Evolutionary conservation across 108 stramenopile species (phyloP), one percentile per base, ranked within the genome.

Genomic region (Cyclostephanos tholiformis): DNA sequence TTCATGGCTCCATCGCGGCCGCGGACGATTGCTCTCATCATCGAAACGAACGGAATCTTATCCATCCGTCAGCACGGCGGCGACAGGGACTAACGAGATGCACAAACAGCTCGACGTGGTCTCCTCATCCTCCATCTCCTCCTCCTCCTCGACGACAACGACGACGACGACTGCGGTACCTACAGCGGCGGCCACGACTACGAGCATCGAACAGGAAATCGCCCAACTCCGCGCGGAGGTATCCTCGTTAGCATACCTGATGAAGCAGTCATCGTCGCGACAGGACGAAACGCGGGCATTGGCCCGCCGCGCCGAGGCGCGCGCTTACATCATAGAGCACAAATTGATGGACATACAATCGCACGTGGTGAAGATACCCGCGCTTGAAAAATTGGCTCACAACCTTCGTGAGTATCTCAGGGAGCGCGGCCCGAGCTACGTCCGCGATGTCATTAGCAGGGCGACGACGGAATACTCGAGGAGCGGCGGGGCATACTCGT

Each of bases 311-410:
- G 72, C 79, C 41, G 79, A 80, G 51, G 79, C 79, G 9, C 67
- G 79, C 22, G 51, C 79, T 12, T 74, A 73, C 53, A 80, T 74
- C 27, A 80, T 80, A 67, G 79, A 80, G 51, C 26, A 73, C 38
- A 80, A 80, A 29, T 44, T 80, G 0, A 63, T 64, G 25, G 63
- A 74, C n/a, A 73, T 80, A 10, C 72, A 80, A 69, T 57, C 53
- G 36, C 79, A 80, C 53, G 72, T 80, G 29, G 72, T 69, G 25
- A 80, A 73, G 41, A 68, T 80, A 17, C 79, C 79, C 13, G 71
- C 65, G 38, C 64, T 79, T 22, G 67, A 79, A 56, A 35, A 53
- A 13, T 3, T 79, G 35, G 65, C 71, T 0, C 30, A 72, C 26
- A 63, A n/a, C 43, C 17, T 79, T 4, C 57, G 66, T 29, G 32